Evolutionary conservation across 805 yeast species (phyloP).

Genomic region (Kodamaea nitidulidarum): DNA sequence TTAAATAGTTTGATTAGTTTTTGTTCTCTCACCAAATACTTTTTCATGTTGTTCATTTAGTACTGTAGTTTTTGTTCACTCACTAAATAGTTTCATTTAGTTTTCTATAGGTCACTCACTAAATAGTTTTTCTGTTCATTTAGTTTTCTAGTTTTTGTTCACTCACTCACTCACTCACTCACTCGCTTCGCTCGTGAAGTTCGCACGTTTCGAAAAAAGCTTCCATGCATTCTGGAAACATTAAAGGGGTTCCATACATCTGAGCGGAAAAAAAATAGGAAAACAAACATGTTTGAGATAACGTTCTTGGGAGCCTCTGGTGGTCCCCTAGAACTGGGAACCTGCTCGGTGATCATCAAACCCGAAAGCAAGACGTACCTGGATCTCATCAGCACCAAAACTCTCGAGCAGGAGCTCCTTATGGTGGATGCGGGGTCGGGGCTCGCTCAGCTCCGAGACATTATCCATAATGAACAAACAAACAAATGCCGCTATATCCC

Average conservation of each 20-base stretch:
- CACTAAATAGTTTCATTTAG: no score
- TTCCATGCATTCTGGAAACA: not conserved
- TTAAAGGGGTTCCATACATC: slow-evolving; percentile 7
- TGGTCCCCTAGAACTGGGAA: slow-evolving; percentile 73
- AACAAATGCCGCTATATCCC: slow-evolving; percentile 1
- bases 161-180: no score
- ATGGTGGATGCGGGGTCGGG: slow-evolving; percentile 83
- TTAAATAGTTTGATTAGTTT: no score
- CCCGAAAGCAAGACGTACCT: slow-evolving; percentile 43
- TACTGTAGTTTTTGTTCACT: no score
- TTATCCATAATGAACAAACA: slow-evolving; percentile 22
- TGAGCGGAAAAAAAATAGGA: slow-evolving; percentile 3
- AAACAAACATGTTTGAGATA: slow-evolving; percentile 43
- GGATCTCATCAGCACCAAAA: slow-evolving; percentile 18
- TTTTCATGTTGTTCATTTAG: no score
- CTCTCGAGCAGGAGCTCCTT: slow-evolving; percentile 27
- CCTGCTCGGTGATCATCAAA: slow-evolving; percentile 66
- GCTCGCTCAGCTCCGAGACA: slow-evolving; percentile 48
- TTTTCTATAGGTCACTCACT: no score
- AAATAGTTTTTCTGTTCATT: no score
- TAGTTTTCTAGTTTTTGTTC: no score
- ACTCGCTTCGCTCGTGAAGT: no score
- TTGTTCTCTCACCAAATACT: no score
- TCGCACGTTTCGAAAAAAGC: not conserved
- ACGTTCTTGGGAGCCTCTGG: slow-evolving; percentile 78